A percentile compares a stretch with the other conserved stretches of the same genome.
These are phyloP conservation scores for Porcisia hertigi DNA, from an alignment of 208 protist genomes.

Conservation along the genomic window DNA sequence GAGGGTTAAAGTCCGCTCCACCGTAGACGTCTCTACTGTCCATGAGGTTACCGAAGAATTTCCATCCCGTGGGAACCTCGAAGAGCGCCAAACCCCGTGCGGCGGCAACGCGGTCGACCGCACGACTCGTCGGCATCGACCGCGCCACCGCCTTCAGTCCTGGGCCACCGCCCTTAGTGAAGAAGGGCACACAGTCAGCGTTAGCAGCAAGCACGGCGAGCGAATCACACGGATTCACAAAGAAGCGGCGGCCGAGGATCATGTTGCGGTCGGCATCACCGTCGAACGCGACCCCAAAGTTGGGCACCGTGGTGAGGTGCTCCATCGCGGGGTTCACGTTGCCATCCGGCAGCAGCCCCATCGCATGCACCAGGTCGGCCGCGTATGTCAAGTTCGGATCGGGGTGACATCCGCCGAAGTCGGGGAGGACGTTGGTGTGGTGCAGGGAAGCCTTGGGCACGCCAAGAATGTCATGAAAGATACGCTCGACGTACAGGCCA, in stretches of 20 bases:
- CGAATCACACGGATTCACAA: constrained; percentile 98
- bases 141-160: constrained; percentile 92
- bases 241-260: constrained; percentile 95
- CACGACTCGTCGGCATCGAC: constrained; percentile 96
- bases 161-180: constrained; percentile 28
- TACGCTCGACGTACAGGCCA: constrained; percentile 92
- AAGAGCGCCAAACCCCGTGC: constrained; percentile 73
- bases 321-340: constrained; percentile 29
- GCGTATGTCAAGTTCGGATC: constrained; percentile 99
- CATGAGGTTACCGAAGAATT: constrained; percentile 99
- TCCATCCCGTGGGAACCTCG: constrained; percentile 98
- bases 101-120: constrained; percentile 91
- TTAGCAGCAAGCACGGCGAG: constrained; percentile 96
- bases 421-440: constrained; percentile 64
- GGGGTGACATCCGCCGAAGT: constrained; percentile 97
- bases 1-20: constrained; percentile 68
- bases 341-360: constrained; percentile 81
- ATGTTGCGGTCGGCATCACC: constrained; percentile 99
- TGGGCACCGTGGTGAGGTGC: constrained; percentile 39
- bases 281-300: constrained; percentile 96
- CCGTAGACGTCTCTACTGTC: constrained; percentile 83
- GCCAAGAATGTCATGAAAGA: constrained; percentile 94
- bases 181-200: constrained; percentile 93
- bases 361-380: constrained; percentile 86
- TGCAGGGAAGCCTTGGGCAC: constrained; percentile 49